Conservation (phyloP, 441 rosid species). For the Eutrema salsugineum region DNA sequence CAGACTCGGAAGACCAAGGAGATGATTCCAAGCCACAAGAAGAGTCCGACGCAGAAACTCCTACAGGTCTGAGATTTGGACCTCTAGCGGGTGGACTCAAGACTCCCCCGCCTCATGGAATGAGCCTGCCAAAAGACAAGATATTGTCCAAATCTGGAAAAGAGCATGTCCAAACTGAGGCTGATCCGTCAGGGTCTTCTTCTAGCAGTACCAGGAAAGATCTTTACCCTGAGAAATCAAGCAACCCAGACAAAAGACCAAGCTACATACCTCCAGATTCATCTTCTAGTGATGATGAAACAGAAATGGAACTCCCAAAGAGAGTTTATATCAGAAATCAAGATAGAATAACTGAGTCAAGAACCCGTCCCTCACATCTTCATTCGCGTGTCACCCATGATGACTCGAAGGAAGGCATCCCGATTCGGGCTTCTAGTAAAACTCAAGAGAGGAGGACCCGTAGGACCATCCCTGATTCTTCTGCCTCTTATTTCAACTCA, state of each 20-base stretch:
- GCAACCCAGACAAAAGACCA: slow-evolving; percentile 24
- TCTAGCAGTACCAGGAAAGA: slow-evolving; percentile 25
- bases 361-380: slow-evolving; percentile 26
- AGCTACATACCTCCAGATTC: slow-evolving; percentile 28
- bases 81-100: slow-evolving; percentile 44
- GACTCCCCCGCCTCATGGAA: slow-evolving; percentile 40
- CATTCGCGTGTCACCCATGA: slow-evolving; percentile 36
- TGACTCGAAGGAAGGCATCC: slow-evolving; percentile 35
- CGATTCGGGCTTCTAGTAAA: slow-evolving; percentile 23
- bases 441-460: slow-evolving; percentile 16
- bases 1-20: slow-evolving; percentile 20
- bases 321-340: slow-evolving; percentile 25
- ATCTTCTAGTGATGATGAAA: slow-evolving; percentile 34
- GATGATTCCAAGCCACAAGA: slow-evolving; percentile 27
- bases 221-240: slow-evolving; percentile 15
- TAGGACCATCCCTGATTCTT: background rate
- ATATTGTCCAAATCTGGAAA: slow-evolving; percentile 29
- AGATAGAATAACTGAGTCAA: slow-evolving; percentile 28
- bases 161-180: slow-evolving; percentile 19
- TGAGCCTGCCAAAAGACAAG: slow-evolving; percentile 21
- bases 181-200: slow-evolving; percentile 24
- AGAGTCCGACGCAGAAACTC: slow-evolving; percentile 13
- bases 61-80: slow-evolving; percentile 36
- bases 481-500: slow-evolving; percentile 13
- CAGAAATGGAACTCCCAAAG: slow-evolving; percentile 28